Percentiles rank a stretch among this genome's conserved stretches.
Conservation (phyloP, 495 filamentous ascomycete species). For the Mytilinidion resinicola region DNA sequence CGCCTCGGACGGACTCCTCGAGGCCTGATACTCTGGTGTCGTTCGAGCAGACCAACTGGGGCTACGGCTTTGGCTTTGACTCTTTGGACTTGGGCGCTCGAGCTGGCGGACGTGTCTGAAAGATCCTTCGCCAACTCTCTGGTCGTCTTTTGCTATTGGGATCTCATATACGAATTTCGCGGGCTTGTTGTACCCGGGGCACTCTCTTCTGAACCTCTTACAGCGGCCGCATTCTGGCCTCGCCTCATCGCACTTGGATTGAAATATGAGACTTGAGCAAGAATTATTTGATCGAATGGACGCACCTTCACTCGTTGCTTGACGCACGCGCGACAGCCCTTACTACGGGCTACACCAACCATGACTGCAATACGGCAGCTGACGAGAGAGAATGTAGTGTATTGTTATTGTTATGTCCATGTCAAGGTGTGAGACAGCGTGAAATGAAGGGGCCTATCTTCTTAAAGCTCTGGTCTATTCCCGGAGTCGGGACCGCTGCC, state of each 20-base stretch:
- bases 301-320: slow-evolving; percentile 1
- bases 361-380: background rate
- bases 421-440: too few species aligned
- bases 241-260: background rate
- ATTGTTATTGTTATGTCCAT: too few species aligned
- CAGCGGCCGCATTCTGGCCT: background rate
- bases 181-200: background rate
- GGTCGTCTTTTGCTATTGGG: background rate
- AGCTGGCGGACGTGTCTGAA: background rate
- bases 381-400: too few species aligned
- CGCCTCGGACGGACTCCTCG: background rate
- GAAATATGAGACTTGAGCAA: background rate
- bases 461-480: too few species aligned
- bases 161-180: background rate
- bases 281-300: background rate
- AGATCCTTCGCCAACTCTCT: background rate
- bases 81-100: background rate
- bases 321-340: background rate
- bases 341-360: background rate
- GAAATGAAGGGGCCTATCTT: too few species aligned
- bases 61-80: background rate
- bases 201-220: background rate
- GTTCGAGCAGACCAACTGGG: background rate
- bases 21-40: background rate
- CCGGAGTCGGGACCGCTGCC: too few species aligned